Evolutionary conservation across 192 early-diverging fungal genomes (phyloP), one percentile per base, ranked within the genome.

Genomic region (Haplosporangium gracile): DNA sequence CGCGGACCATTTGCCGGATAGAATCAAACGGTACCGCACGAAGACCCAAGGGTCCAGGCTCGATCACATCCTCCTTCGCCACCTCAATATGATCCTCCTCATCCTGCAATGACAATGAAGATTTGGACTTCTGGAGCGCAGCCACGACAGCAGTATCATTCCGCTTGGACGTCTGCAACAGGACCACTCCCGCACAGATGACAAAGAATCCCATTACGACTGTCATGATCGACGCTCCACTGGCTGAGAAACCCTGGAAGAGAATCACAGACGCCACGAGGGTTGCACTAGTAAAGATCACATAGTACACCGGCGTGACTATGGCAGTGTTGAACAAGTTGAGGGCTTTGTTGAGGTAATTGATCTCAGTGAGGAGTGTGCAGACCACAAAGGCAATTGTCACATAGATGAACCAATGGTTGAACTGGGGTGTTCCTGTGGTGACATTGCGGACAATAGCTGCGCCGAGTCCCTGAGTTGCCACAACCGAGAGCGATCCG

Each of bases 271-370:
- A 94, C 5, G 90, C 90, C 5, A 94, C 76, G 34, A 96, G 80
- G 0, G 95, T 95, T 3, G 92, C 88, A 42, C 93, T 92, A 0
- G 95, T 93, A 80, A 96, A 96, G 55, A 91, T 92, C 13, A 96
- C 95, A 82, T 95, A 96, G 82, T 95, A 94, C 6, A 95, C 90
- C 0, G 95, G 95, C 16, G 94, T 96, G 51, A 95, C 94, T 74
- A 95, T 90, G 39, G 94, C 93, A 8, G 94, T 94, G 40, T 91
- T 92, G 89, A 95, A 96, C 18, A 92, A 72, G 70, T 95, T 93
- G 47, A 96, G 88, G 2, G 95, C 92, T 83, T 93, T 93, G 89
- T 96, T 96, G 26, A 95, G 89, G 74, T 91, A 95, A 80, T 94
- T 89, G 82, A 96, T 92, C 78, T 96, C 94, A 0, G 90, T 87